Base-by-base conservation (phyloP, 2,329 filamentous ascomycete species). In the Ceratocystis colombiana region DNA sequence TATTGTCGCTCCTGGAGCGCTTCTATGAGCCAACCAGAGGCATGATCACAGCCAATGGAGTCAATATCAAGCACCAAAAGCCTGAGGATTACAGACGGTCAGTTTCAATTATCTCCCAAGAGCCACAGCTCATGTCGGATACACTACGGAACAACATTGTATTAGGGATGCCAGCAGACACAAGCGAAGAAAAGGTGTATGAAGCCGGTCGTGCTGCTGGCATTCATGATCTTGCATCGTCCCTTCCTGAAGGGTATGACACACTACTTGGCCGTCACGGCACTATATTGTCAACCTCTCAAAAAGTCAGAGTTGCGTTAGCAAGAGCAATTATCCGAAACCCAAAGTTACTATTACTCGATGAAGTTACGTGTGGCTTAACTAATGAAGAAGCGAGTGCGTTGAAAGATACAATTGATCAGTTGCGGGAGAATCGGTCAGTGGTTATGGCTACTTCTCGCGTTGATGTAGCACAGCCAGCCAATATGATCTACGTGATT, bases 171-270 rank as follows among this genome's bases (percentile, higher is more conserved):
- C 44, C 37, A 25, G 5, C 25, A 7, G 64, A 44, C 7, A 41
- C 55, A 5, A 55, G 30, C 45, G 55, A 62, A 5, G 37, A 45
- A 45, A 41, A 53, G 3, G 41, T 70, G 28, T 62, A 66, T 41
- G 41, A 50, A 10, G 66, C 66, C 6, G 64, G 86, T 0, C 77
- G 77, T 1, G 77, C 80, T 46, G 84, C 84, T 0, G 85, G 87
- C 0, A 86, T 96, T 66, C 83, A 92, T 71, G 85, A 89, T 0
- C 96, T 95, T 74, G 84, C 96, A 69, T 72, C 76, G 17, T 88
- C 85, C 1, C 80, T 97, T 0, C 84, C 89, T 0, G 70, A 74
- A 12, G 76, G 76, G 1, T 78, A 79, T 70, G 77, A 81, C 1
- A 86, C 85, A 0, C 75, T 78, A 6, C 82, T 88, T 6, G 86